Evolutionary conservation across 305 asterid genomes (phyloP).

Genomic region (Fraxinus angustifolia): DNA sequence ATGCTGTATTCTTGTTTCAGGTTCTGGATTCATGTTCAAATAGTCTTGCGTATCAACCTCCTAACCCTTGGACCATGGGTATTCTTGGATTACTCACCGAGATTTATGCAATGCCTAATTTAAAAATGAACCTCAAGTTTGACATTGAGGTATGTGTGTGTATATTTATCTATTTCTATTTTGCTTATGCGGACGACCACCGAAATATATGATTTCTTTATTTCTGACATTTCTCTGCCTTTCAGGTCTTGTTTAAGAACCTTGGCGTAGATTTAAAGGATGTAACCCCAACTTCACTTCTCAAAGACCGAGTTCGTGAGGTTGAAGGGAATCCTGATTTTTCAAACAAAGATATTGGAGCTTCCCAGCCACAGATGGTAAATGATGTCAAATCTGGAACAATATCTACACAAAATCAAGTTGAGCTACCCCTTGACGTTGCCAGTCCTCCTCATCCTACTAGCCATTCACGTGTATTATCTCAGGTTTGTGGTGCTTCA

Average conservation of each 20-base stretch:
- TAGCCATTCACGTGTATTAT: constrained; percentile 60
- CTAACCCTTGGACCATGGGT: constrained; percentile 99
- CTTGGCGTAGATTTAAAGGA: constrained; percentile 87
- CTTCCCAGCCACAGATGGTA: constrained; percentile 64
- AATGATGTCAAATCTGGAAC: constrained; percentile 74
- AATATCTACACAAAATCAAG: constrained; percentile 63
- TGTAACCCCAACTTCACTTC: constrained; percentile 79
- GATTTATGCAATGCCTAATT: constrained; percentile 93
- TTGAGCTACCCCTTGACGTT: constrained; percentile 71
- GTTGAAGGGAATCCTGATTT: constrained; percentile 98
- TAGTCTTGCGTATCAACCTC: constrained; percentile 96
- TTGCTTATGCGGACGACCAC: not conserved
- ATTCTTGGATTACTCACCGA: constrained; percentile 92
- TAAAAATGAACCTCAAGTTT: constrained; percentile 96
- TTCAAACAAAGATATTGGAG: constrained; percentile 62
- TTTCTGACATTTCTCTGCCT: constrained; percentile 18
- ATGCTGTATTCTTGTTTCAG: constrained; percentile 41
- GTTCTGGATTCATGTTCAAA: constrained; percentile 85
- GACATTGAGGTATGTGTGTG: constrained; percentile 76
- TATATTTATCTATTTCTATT: not conserved
- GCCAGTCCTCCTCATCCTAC: constrained; percentile 55
- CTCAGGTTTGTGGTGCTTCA: constrained; percentile 59
- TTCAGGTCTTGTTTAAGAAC: constrained; percentile 91
- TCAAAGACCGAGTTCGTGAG: constrained; percentile 74
- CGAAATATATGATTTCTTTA: not conserved